phyloP scores from a whole-genome alignment of 2,329 filamentous ascomycete genomes.

The Aspergillus carbonarius region DNA sequence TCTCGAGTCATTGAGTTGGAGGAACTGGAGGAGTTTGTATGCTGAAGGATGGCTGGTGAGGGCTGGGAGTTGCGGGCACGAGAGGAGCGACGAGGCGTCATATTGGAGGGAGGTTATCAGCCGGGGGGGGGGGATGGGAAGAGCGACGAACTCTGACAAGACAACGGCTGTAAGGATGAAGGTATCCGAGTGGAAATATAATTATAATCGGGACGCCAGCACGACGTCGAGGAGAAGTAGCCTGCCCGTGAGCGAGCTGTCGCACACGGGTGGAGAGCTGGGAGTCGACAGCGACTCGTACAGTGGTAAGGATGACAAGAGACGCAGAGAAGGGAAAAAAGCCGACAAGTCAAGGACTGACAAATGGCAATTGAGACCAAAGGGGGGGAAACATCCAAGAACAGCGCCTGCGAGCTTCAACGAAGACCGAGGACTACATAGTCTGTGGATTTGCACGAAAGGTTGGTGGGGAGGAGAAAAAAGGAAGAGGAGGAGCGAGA shows the following conservation, averaged over 20 bases:
- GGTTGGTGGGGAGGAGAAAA: conserved; percentile 34
- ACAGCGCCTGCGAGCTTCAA: conserved; percentile 32
- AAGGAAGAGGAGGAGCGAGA: conserved; percentile 25
- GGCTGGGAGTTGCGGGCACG: conserved; percentile 79
- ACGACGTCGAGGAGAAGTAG: conserved; percentile 12
- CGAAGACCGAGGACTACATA: conserved; percentile 42
- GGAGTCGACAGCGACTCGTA: conserved; percentile 19
- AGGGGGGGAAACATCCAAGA: conserved; percentile 18
- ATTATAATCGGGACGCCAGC: conserved; percentile 6
- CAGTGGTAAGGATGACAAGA: conserved; percentile 17
- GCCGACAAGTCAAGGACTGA: conserved; percentile 7
- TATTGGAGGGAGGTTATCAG: conserved; percentile 27
- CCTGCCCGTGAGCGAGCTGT: conserved; percentile 24
- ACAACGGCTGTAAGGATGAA: conserved; percentile 1
- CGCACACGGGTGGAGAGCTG: conserved; percentile 26
- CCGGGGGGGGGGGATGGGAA: conserved; percentile 14
- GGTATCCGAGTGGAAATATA: conserved; percentile 7
- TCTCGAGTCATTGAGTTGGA: conserved; percentile 72
- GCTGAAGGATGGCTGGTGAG: conserved; percentile 66
- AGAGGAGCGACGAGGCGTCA: conserved; percentile 83
- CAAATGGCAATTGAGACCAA: conserved; percentile 27
- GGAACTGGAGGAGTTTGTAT: conserved; percentile 75
- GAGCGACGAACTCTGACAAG: conserved; percentile 10
- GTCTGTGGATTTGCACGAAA: conserved; percentile 35
- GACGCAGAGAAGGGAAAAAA: conserved; percentile 11